phyloP scores from a whole-genome alignment of 2,329 filamentous ascomycete genomes.

The Colletotrichum liaoningense region DNA sequence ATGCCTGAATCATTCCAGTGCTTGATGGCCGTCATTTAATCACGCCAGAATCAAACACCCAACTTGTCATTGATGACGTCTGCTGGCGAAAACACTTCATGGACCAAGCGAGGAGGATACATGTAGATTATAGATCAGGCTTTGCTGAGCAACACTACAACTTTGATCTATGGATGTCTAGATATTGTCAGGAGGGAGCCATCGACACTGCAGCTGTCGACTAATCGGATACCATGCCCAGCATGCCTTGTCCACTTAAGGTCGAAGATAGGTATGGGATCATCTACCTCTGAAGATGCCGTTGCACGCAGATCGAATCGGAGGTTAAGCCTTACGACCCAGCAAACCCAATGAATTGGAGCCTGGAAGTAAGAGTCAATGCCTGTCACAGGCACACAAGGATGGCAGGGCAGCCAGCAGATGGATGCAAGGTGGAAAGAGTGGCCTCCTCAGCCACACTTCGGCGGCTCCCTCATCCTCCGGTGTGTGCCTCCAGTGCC shows the following conservation, averaged over 20 bases:
- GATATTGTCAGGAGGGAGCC: neutral
- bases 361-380: neutral
- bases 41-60: neutral
- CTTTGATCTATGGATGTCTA: neutral
- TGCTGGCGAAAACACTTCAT: too few species aligned
- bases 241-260: neutral
- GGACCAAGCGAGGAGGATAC: too few species aligned
- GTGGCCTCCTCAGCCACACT: slow-evolving; percentile 28
- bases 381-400: neutral
- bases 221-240: neutral
- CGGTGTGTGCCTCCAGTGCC: too few species aligned
- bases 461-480: neutral
- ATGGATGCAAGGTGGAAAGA: neutral
- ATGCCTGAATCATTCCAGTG: neutral
- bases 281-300: neutral
- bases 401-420: neutral
- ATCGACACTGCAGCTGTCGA: neutral
- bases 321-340: slow-evolving; percentile 3
- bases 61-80: neutral
- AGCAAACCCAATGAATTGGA: neutral
- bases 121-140: too few species aligned
- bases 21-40: too few species aligned
- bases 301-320: neutral
- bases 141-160: too few species aligned
- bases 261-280: neutral